A percentile compares a stretch with the other conserved stretches of the same genome.
These are phyloP conservation scores for Danielia reshetovae DNA, from an alignment of 805 yeast genomes.

Conservation along the genomic window DNA sequence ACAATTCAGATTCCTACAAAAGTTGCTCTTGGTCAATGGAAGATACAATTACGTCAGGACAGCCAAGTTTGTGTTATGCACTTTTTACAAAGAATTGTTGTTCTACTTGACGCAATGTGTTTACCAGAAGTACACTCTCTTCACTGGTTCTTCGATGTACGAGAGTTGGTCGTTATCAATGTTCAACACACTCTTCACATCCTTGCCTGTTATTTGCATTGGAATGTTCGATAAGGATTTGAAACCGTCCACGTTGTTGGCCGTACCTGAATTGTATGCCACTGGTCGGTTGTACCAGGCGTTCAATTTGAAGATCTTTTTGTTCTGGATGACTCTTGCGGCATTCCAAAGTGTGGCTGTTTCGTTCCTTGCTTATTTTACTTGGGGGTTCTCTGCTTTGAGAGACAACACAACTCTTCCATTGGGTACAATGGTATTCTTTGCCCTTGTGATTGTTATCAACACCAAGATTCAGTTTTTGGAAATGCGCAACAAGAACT, in stretches of 20 bases:
- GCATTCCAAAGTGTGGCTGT: constrained; percentile 67
- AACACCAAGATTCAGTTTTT: constrained; percentile 75
- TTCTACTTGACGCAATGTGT: constrained; percentile 87
- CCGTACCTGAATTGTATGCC: constrained; percentile 85
- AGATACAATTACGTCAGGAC: constrained; percentile 92
- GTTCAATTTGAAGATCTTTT: constrained; percentile 66
- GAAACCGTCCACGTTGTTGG: constrained; percentile 79
- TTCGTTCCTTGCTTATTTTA: constrained; percentile 59
- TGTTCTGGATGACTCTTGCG: constrained; percentile 77
- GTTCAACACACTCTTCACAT: constrained; percentile 95
- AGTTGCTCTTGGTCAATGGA: constrained; percentile 88
- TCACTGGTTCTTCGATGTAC: constrained; percentile 88
- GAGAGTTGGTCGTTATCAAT: constrained; percentile 96
- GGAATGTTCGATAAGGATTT: constrained; percentile 96
- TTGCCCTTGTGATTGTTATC: constrained; percentile 68
- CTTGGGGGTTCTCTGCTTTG: constrained; percentile 70
- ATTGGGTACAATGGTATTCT: constrained; percentile 70
- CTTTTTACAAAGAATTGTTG: constrained; percentile 90
- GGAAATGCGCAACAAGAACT: constrained; percentile 73
- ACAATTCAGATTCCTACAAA: constrained; percentile 81
- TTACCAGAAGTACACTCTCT: constrained; percentile 80
- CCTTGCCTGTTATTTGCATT: constrained; percentile 82
- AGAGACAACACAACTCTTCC: constrained; percentile 79
- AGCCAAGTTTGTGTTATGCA: constrained; percentile 84
- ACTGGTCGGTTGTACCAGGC: constrained; percentile 71